These are phyloP conservation scores for Lactarius trivialis DNA, from an alignment of 768 basidiomycete species.

Conservation along the genomic window DNA sequence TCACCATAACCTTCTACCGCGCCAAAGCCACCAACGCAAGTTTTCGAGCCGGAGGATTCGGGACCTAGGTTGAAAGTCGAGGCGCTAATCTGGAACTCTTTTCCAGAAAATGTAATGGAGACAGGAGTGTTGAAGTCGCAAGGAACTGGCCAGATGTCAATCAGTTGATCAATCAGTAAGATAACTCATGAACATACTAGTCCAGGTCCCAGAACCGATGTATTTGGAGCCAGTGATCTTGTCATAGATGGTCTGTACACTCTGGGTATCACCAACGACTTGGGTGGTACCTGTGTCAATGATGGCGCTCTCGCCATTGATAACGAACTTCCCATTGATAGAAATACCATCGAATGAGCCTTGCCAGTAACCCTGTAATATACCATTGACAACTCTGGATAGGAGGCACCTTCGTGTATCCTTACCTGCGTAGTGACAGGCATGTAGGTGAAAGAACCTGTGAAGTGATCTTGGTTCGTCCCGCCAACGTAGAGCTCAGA, in stretches of 20 bases:
- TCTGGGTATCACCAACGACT: constrained; percentile 24
- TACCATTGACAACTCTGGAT: constrained; percentile 27
- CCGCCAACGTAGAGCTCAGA: constrained; percentile 33
- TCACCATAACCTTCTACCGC: not conserved
- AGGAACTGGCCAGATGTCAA: not conserved
- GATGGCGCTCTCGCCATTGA: constrained; percentile 21
- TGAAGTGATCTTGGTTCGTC: constrained; percentile 12
- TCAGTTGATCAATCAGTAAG: not conserved
- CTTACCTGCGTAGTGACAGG: not conserved
- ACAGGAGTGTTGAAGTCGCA: not conserved
- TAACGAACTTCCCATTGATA: constrained; percentile 22
- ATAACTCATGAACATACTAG: not conserved
- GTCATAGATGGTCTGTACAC: not conserved
- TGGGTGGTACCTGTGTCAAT: constrained; percentile 31
- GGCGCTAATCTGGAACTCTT: not conserved
- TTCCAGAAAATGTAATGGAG: not conserved
- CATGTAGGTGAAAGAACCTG: constrained; percentile 13
- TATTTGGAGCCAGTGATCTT: not conserved
- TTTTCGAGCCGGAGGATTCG: not conserved
- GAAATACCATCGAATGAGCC: constrained; percentile 25
- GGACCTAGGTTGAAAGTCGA: not conserved
- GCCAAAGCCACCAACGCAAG: not conserved
- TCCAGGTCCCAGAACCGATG: not conserved
- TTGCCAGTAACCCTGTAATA: constrained; percentile 13
- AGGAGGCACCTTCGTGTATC: constrained; percentile 8